A percentile compares a stretch with the other conserved stretches of the same genome.
Conservation (phyloP, 192 early-diverging fungal species). For the Coemansia sp. region DNA sequence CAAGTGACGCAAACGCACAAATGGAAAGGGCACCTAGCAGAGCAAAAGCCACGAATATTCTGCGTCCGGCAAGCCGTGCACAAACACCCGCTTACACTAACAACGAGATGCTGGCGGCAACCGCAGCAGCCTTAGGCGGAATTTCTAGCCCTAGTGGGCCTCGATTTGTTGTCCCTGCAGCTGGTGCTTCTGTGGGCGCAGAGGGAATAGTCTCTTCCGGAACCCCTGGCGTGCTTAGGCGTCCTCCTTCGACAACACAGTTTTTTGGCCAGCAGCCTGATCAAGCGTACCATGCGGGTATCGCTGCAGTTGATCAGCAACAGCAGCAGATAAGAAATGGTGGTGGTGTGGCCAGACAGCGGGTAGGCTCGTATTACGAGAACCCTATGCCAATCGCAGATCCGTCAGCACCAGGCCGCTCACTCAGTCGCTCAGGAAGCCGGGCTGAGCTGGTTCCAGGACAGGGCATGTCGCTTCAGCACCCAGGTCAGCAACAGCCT, state of each 20-base stretch:
- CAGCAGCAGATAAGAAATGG: constrained; percentile 18
- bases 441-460: constrained; percentile 32
- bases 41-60: constrained; percentile 52
- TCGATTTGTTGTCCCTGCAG: constrained; percentile 33
- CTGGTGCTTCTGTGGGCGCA: constrained; percentile 14
- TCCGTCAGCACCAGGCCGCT: constrained; percentile 25
- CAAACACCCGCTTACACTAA: constrained; percentile 21
- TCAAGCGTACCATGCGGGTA: constrained; percentile 9
- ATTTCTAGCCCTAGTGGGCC: constrained; percentile 19
- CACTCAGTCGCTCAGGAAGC: constrained; percentile 42
- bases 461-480: constrained; percentile 11
- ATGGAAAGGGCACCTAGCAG: constrained; percentile 53
- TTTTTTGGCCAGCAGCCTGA: constrained; percentile 25
- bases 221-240: constrained; percentile 21
- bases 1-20: not conserved
- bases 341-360: constrained; percentile 21
- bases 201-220: constrained; percentile 15
- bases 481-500: constrained; percentile 20
- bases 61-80: constrained; percentile 49
- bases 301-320: constrained; percentile 13
- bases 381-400: constrained; percentile 28
- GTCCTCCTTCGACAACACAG: constrained; percentile 42
- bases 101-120: constrained; percentile 13
- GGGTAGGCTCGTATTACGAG: constrained; percentile 46
- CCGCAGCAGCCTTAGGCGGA: constrained; percentile 7